Percentiles rank a stretch among this genome's conserved stretches.
phyloP scores from a whole-genome alignment of 1,284 basidiomycete species.

The Thelephora terrestris region DNA sequence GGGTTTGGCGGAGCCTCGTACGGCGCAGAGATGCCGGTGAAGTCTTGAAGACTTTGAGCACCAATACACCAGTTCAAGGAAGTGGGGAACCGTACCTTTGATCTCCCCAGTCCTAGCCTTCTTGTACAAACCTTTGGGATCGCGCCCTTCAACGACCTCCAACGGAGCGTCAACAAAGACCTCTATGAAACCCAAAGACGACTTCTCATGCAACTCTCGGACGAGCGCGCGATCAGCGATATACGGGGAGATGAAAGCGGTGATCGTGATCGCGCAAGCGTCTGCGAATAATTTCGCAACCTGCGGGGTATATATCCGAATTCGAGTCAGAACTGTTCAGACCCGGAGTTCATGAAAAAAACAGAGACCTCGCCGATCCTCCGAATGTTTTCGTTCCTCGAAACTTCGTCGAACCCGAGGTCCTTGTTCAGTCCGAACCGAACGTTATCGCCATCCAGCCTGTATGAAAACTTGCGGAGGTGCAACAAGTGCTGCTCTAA shows the following conservation, averaged over 20 bases:
- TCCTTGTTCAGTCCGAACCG: conserved; percentile 98
- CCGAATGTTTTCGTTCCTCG: conserved; percentile 95
- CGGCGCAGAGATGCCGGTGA: conserved; percentile 96
- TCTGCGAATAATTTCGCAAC: conserved; percentile 93
- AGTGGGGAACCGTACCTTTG: conserved; percentile 58
- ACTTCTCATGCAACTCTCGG: conserved; percentile 71
- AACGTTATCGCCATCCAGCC: conserved; percentile 95
- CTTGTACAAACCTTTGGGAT: conserved; percentile 98
- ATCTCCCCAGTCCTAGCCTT: conserved; percentile 95
- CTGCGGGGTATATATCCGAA: conserved; percentile 32
- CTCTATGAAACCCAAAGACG: conserved; percentile 80
- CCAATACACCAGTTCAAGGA: neutral
- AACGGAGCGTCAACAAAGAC: conserved; percentile 94
- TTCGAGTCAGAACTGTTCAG: neutral
- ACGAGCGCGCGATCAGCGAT: conserved; percentile 80
- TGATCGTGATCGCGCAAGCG: conserved; percentile 77
- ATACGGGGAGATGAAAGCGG: conserved; percentile 99
- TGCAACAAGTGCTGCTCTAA: conserved; percentile 95
- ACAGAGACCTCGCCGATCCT: conserved; percentile 83
- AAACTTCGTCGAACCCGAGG: conserved; percentile 92
- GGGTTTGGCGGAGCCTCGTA: conserved; percentile 85
- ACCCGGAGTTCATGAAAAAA: neutral
- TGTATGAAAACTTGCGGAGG: conserved; percentile 77
- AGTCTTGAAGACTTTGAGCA: conserved; percentile 48
- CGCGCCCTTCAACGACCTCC: conserved; percentile 79